Evolutionary conservation across 139 green algal species (phyloP).

Genomic region (Micractinium sp.): DNA sequence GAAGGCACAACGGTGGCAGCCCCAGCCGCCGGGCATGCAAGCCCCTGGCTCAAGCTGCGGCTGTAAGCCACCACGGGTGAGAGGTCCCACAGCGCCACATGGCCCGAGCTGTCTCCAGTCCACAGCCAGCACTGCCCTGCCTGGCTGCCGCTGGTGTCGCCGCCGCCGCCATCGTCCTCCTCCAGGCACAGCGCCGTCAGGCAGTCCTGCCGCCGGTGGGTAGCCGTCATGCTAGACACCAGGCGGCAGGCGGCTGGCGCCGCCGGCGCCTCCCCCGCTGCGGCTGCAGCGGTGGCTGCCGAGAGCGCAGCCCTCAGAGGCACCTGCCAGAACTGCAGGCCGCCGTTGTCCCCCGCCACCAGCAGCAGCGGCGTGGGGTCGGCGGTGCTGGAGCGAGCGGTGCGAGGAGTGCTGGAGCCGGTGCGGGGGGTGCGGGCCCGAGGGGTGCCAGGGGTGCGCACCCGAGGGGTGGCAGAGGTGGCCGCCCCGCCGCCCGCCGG

Average conservation of each 20-base stretch:
- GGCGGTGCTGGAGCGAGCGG: not conserved
- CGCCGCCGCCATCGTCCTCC: too few species aligned
- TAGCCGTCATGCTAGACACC: constrained; percentile 58
- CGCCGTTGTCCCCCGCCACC: constrained; percentile 67
- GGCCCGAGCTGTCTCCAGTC: constrained; percentile 70
- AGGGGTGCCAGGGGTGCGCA: too few species aligned
- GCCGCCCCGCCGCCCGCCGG: not conserved
- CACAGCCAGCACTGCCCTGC: constrained; percentile 38
- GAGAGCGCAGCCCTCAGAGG: not conserved
- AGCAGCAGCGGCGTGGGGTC: constrained; percentile 53
- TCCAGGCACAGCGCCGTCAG: constrained; percentile 46
- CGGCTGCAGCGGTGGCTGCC: not conserved
- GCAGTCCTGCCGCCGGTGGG: constrained; percentile 52
- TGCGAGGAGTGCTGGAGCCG: not conserved
- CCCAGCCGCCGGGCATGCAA: not conserved
- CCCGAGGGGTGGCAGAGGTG: too few species aligned
- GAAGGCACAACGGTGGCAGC: not conserved
- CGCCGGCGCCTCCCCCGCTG: not conserved
- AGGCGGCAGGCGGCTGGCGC: constrained; percentile 38
- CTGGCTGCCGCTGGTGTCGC: constrained; percentile 11
- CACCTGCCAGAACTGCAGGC: constrained; percentile 74
- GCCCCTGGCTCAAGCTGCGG: too few species aligned
- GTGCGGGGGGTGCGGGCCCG: too few species aligned
- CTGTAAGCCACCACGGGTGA: not conserved
- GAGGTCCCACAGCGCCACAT: constrained; percentile 75